phyloP scores from a whole-genome alignment of 2,329 filamentous ascomycete species.

The Pseudogymnoascus sp. region DNA sequence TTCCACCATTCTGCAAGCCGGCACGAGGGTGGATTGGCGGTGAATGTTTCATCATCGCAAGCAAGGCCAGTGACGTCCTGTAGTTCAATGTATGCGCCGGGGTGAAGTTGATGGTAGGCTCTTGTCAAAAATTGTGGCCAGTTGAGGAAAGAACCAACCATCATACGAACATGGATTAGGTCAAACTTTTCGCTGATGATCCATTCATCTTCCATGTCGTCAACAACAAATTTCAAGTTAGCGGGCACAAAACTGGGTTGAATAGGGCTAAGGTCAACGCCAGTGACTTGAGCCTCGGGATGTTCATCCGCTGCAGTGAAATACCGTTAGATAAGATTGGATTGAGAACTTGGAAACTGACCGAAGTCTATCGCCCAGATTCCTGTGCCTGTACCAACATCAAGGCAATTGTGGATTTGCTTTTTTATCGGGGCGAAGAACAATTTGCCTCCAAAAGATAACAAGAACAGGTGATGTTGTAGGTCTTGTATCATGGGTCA shows the following conservation, averaged over 20 bases:
- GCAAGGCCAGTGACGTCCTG: slow-evolving; percentile 25
- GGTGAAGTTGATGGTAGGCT: slow-evolving; percentile 14
- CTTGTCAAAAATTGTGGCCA: slow-evolving; percentile 14
- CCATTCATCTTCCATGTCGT: slow-evolving; percentile 17
- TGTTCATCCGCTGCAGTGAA: slow-evolving; percentile 17
- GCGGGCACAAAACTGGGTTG: slow-evolving; percentile 48
- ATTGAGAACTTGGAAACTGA: slow-evolving; percentile 16
- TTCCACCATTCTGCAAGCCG: slow-evolving; percentile 15
- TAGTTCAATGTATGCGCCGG: slow-evolving; percentile 29
- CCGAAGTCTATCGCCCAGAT: slow-evolving; percentile 36
- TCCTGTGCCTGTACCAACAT: slow-evolving; percentile 35
- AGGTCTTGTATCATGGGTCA: slow-evolving; percentile 15
- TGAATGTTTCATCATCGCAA: slow-evolving; percentile 28
- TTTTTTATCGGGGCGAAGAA: slow-evolving; percentile 22
- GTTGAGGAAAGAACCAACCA: slow-evolving; percentile 14
- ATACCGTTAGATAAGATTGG: neutral
- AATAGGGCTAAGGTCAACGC: slow-evolving; percentile 24
- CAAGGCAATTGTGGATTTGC: slow-evolving; percentile 28
- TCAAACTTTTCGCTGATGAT: slow-evolving; percentile 34
- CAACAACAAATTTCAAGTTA: slow-evolving; percentile 60
- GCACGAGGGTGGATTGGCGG: slow-evolving; percentile 1
- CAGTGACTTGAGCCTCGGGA: slow-evolving; percentile 22
- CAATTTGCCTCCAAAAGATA: slow-evolving; percentile 18
- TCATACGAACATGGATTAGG: slow-evolving; percentile 20
- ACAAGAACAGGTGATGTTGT: slow-evolving; percentile 19